These are phyloP conservation scores for Fraxinus ornus DNA, from an alignment of 305 asterid species.

Conservation along the genomic window DNA sequence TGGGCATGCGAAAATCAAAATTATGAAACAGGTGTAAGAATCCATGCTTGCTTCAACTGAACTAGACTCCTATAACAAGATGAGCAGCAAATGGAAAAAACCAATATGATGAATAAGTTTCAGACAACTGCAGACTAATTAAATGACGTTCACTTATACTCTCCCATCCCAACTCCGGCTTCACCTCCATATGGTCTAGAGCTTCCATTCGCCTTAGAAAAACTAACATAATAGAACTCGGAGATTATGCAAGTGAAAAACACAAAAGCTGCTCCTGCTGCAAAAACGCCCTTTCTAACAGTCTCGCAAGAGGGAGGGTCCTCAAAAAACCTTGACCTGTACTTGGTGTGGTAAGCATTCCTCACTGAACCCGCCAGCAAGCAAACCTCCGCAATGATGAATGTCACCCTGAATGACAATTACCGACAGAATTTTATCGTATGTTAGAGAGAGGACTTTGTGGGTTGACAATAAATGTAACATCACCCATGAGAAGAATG, in stretches of 20 bases:
- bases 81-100: conserved; percentile 2
- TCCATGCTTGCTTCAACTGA: conserved; percentile 19
- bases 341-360: conserved; percentile 88
- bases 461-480: neutral
- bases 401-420: conserved; percentile 58
- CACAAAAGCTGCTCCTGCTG: conserved; percentile 86
- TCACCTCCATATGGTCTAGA: conserved; percentile 50
- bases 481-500: neutral
- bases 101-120: conserved; percentile 16
- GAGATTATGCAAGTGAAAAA: conserved; percentile 72
- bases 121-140: conserved; percentile 11
- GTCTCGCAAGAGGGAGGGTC: conserved; percentile 77
- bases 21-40: neutral
- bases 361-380: conserved; percentile 88
- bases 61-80: conserved; percentile 26
- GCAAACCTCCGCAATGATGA: conserved; percentile 80
- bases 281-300: conserved; percentile 85
- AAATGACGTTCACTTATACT: conserved; percentile 46
- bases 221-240: conserved; percentile 61
- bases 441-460: neutral
- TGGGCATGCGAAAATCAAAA: conserved; percentile 17
- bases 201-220: conserved; percentile 54
- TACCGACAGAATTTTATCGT: neutral
- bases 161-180: conserved; percentile 67
- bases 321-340: conserved; percentile 39